Evolutionary conservation across 1,139 yeast species (phyloP).

Genomic region (Debaryomyces fabryi): DNA sequence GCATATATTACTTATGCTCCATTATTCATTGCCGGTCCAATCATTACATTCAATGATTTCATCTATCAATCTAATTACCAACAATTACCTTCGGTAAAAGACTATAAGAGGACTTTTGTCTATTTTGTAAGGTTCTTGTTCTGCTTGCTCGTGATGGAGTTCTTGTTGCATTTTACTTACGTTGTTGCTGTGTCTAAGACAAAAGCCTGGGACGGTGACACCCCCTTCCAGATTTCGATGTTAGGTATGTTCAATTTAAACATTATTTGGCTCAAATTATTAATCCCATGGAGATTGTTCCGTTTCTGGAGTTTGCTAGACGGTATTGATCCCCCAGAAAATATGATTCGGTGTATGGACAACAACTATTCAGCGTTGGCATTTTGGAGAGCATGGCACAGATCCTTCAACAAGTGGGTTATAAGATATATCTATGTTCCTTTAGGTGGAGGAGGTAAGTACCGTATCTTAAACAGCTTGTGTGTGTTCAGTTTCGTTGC

Average conservation of each 20-base stretch:
- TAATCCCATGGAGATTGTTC: conserved; percentile 96
- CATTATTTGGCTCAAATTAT: conserved; percentile 86
- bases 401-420: conserved; percentile 90
- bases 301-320: conserved; percentile 90
- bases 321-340: conserved; percentile 95
- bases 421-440: conserved; percentile 83
- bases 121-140: conserved; percentile 71
- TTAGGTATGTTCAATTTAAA: conserved; percentile 88
- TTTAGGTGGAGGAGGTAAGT: conserved; percentile 74
- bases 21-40: conserved; percentile 92
- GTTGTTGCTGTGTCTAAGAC: conserved; percentile 91
- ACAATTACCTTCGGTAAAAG: conserved; percentile 43
- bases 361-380: conserved; percentile 90
- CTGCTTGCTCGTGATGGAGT: conserved; percentile 86
- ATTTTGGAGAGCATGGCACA: conserved; percentile 99
- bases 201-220: conserved; percentile 85
- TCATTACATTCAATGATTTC: conserved; percentile 89
- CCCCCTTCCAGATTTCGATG: conserved; percentile 95
- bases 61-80: conserved; percentile 64
- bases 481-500: conserved; percentile 97
- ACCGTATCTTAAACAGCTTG: conserved; percentile 71
- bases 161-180: conserved; percentile 81
- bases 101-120: conserved; percentile 49
- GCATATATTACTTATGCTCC: conserved; percentile 87
- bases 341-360: conserved; percentile 95